These are phyloP conservation scores for Coemansia sp. DNA, from an alignment of 192 early-diverging fungal genomes.

Conservation along the genomic window DNA sequence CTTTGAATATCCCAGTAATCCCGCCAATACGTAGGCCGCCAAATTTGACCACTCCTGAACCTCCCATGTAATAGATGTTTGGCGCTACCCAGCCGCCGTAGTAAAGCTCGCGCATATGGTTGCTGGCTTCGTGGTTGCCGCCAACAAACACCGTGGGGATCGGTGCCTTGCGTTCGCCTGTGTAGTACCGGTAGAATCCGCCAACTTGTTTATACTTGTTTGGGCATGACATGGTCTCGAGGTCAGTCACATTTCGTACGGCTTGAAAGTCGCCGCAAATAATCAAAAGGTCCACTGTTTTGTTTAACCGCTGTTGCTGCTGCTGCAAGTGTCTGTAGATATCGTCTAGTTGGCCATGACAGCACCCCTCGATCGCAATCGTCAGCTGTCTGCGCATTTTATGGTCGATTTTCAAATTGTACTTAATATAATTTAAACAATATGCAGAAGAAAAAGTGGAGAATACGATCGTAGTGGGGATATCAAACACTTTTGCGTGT, in stretches of 20 bases:
- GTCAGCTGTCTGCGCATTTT: constrained; percentile 35
- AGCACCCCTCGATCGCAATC: constrained; percentile 96
- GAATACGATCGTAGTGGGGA: too few relatives aligned
- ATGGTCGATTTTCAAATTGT: not conserved
- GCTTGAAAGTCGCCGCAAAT: constrained; percentile 99
- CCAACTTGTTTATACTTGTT: constrained; percentile 85
- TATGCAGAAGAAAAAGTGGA: not conserved
- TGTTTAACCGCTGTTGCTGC: constrained; percentile 60
- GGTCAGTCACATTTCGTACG: constrained; percentile 83
- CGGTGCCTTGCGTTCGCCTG: constrained; percentile 76
- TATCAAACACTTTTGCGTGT: not conserved
- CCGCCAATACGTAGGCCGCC: constrained; percentile 93
- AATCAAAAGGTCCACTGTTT: constrained; percentile 86
- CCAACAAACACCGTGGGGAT: constrained; percentile 95
- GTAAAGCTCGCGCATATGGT: constrained; percentile 95
- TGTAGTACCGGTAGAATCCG: constrained; percentile 94
- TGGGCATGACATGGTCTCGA: constrained; percentile 82
- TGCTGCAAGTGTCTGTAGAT: constrained; percentile 73
- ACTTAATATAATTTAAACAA: not conserved
- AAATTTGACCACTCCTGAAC: constrained; percentile 83
- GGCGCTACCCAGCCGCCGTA: constrained; percentile 95
- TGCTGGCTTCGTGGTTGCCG: constrained; percentile 97
- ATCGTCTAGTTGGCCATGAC: constrained; percentile 91
- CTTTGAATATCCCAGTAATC: constrained; percentile 89
- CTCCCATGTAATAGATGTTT: constrained; percentile 93